Evolutionary conservation across 2,329 filamentous ascomycete species (phyloP), one percentile per base, ranked within the genome.

Genomic region (Fusarium sp.): DNA sequence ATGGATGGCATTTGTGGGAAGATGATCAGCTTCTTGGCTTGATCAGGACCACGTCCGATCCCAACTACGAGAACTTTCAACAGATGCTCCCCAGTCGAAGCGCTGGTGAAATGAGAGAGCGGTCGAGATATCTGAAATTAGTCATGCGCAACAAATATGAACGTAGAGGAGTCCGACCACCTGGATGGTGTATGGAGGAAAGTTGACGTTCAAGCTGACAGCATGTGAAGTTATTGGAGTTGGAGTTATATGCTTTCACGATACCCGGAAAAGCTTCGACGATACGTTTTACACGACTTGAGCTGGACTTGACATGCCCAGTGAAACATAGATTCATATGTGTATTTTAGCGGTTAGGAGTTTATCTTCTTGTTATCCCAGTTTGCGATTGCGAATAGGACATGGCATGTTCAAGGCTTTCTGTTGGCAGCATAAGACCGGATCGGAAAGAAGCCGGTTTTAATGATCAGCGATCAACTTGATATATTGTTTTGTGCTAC

Each of bases 1-100:
- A 77, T 27, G 74, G 74, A 11, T 78, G 76, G 76, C 34, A 66
- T 28, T 54, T 65, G 41, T 61, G 62, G 59, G 76, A 78, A 56
- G 76, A 78, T 57, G 68, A 76, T 3, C 51, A 30, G n/a, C 63
- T 78, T 18, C 57, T 78, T 12, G 60, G 50, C 25, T 45, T 64
- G 57, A 73, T 78, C 23, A 71, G 74, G 20, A 71, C 65, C 21
- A 55, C 61, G 1, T 50, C 50, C 18, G 50, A 65, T 32, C 72
- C 68, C 2, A 55, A 72, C 18, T 50, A 66, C 4, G 23, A 50
- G 4, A 57, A 57, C 21, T 46, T 77, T 32, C 30, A 20, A 9
- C 30, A 43, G 23, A 25, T 66, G 21, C 47, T 77, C n/a, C 68
- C 71, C 8, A 25, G 40, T 4, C 68, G 76, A 23, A 63, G 50